phyloP scores from a whole-genome alignment of 1,284 basidiomycete species.

The Microbotryomycetes sp. region DNA sequence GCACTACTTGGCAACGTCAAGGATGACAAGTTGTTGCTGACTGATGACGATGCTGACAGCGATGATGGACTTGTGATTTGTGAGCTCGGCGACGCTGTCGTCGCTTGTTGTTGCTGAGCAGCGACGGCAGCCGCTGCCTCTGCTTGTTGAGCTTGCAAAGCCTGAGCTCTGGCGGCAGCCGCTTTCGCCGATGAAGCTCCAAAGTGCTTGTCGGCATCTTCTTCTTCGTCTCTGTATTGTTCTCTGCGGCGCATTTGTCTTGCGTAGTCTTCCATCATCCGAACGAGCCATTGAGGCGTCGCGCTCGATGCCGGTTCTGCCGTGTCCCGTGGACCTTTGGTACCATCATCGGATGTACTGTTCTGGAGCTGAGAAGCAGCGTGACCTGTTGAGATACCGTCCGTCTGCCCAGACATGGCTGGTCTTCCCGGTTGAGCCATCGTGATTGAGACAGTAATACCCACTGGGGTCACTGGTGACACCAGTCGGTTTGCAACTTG shows the following conservation, averaged over 20 bases:
- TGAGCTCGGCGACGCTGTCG: not conserved
- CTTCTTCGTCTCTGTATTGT: not conserved
- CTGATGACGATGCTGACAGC: not conserved
- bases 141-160: not conserved
- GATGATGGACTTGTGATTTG: not conserved
- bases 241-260: not conserved
- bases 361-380: conserved; percentile 11
- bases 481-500: conserved; percentile 13
- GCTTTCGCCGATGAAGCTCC: not conserved
- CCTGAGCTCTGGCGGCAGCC: not conserved
- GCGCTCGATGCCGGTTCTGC: no score
- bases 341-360: not conserved
- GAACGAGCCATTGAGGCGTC: not conserved
- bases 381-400: no score
- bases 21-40: not conserved
- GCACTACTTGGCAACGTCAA: not conserved
- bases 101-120: not conserved
- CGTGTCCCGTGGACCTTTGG: no score
- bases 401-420: no score
- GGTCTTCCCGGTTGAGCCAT: no score
- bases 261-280: conserved; percentile 4
- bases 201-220: not conserved
- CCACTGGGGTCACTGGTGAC: no score
- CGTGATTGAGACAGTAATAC: no score
- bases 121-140: not conserved